Evolutionary conservation across 805 yeast genomes (phyloP).

Genomic region (Kodamaea jinghongensis): DNA sequence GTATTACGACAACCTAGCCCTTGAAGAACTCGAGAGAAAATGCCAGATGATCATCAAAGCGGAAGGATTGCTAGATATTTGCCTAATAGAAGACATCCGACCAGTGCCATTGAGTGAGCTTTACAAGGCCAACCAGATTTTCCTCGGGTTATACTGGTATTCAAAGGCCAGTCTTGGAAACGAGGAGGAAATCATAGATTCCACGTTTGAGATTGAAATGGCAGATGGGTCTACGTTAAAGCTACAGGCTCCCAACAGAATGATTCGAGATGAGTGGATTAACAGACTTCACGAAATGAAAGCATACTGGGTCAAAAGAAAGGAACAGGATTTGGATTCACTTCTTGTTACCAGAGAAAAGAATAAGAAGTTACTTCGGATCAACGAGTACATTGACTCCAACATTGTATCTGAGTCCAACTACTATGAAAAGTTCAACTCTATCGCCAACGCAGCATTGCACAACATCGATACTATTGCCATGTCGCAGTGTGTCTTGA

Average conservation of each 20-base stretch:
- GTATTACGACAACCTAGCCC: slow-evolving; percentile 53
- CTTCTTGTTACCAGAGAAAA: slow-evolving; percentile 35
- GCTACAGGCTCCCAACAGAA: slow-evolving; percentile 53
- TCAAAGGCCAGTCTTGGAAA: slow-evolving; percentile 20
- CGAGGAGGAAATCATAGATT: slow-evolving; percentile 36
- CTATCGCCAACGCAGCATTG: slow-evolving; percentile 49
- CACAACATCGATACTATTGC: slow-evolving; percentile 59
- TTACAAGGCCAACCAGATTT: slow-evolving; percentile 22
- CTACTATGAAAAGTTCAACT: slow-evolving; percentile 20
- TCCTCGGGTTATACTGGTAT: slow-evolving; percentile 32
- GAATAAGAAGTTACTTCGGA: slow-evolving; percentile 47
- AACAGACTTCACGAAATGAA: slow-evolving; percentile 41
- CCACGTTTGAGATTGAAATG: slow-evolving; percentile 53
- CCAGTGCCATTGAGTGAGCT: slow-evolving; percentile 25
- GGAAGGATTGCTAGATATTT: slow-evolving; percentile 59
- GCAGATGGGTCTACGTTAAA: slow-evolving; percentile 44
- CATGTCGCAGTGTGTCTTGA: slow-evolving; percentile 56
- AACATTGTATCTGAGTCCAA: slow-evolving; percentile 39
- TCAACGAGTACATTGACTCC: slow-evolving; percentile 58
- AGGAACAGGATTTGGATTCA: slow-evolving; percentile 37
- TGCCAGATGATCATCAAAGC: slow-evolving; percentile 54
- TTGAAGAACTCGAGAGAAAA: slow-evolving; percentile 65
- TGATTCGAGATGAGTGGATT: slow-evolving; percentile 65
- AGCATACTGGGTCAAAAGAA: slow-evolving; percentile 59
- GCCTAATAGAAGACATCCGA: slow-evolving; percentile 42